A percentile compares a stretch with the other conserved stretches of the same genome.
Evolutionary conservation across 2,329 filamentous ascomycete genomes (phyloP).

Genomic region (Drechslerella stenobrocha): DNA sequence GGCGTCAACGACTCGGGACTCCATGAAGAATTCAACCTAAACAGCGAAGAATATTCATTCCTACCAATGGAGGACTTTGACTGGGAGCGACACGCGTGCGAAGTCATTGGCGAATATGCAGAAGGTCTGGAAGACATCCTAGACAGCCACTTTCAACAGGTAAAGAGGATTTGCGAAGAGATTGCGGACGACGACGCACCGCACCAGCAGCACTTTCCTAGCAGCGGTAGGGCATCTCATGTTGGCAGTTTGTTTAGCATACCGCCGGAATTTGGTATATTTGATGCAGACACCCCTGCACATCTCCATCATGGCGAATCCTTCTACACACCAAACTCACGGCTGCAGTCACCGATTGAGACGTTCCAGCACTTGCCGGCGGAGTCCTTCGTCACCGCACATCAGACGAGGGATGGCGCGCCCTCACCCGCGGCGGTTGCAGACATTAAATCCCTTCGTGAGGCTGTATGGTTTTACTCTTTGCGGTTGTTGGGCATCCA

Average conservation of each 20-base stretch:
- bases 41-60: constrained; percentile 51
- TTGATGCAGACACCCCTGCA: constrained; percentile 19
- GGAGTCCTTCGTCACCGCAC: constrained; percentile 43
- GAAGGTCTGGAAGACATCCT: constrained; percentile 51
- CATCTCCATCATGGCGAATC: constrained; percentile 28
- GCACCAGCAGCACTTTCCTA: constrained; percentile 1
- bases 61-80: constrained; percentile 52
- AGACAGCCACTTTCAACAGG: constrained; percentile 50
- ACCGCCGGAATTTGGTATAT: constrained; percentile 30
- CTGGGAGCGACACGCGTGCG: constrained; percentile 51
- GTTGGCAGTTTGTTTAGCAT: constrained; percentile 36
- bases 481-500: constrained; percentile 52
- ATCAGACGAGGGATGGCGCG: constrained; percentile 31
- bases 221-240: constrained; percentile 23
- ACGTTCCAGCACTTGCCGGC: constrained; percentile 39
- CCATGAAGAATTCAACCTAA: constrained; percentile 51
- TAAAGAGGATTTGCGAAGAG: constrained; percentile 50
- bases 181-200: constrained; percentile 40
- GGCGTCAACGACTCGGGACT: constrained; percentile 44
- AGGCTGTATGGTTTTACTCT: constrained; percentile 52
- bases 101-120: constrained; percentile 51
- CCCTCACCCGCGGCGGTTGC: not conserved
- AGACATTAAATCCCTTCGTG: constrained; percentile 49
- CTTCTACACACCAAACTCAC: constrained; percentile 44
- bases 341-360: constrained; percentile 38